Evolutionary conservation across 2,329 filamentous ascomycete species (phyloP), one percentile per base, ranked within the genome.

Genomic region (Penicillium sp.): DNA sequence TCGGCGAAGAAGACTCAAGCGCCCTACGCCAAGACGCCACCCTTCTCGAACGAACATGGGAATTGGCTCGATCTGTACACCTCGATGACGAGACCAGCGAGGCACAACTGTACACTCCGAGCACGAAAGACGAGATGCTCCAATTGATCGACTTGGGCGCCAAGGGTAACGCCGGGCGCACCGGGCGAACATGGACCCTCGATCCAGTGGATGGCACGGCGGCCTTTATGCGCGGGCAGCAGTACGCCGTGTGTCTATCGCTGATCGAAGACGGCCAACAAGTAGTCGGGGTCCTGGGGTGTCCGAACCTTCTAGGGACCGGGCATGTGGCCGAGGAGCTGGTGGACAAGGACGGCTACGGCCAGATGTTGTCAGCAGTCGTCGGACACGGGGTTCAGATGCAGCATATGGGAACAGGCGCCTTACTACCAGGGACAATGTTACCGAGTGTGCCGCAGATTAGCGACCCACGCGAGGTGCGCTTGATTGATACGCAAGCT

Each of bases 151-250:
- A 85, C 61, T 67, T 78, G 10, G 82, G 82, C 1, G 77, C 73
- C 0, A 62, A 69, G 2, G 75, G 75, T 1, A 55, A 65, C 8
- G 69, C 68, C 40, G 67, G 65, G 4, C 63, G 60, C 53, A 70
- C 56, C 52, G 75, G 66, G 2, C 69, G 77, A 1, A 75, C 80
- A 44, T 86, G 82, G 82, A 76, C 82, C 27, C 76, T 86, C 62
- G 82, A 86, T 59, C 82, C 82, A 0, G 78, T 86, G 6, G 82
- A 86, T 56, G 82, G 82, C 27, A 86, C 82, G 1, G 78, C 78
- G 13, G 79, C 81, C 0, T 86, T 83, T 50, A 77, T 86, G 55
- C 69, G 69, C 33, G 79, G 79, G 3, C 75, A 81, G 65, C 82
- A 86, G 66, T 86, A 84, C 51, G 82, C 78, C 3, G 80, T 86